Evolutionary conservation across 371 early-diverging fungal species (phyloP), one percentile per base, ranked within the genome.

Genomic region (Rhizopus microsporus): DNA sequence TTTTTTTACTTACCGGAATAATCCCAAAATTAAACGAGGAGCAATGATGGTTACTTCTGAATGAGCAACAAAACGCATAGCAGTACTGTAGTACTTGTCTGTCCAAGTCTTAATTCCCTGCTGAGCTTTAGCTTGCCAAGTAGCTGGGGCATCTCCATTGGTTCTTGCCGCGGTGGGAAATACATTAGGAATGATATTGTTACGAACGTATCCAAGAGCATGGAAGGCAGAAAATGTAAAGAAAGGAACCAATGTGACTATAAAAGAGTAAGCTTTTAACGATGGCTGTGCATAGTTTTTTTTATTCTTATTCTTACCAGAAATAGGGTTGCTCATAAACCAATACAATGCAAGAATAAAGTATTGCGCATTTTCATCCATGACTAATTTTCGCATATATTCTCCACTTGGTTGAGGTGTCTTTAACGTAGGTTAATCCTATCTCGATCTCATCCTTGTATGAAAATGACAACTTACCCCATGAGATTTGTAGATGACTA

Each of bases 301-400:
- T 42, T 6, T 16, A 15, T 50, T 51, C 3, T 55, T 23, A 5
- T 49, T 29, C 69, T 64, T 77, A 92, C 92, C 88, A 50, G 82
- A 58, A 35, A 93, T 79, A 16, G 96, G 91, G 39, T 75, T 78
- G 17, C 83, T 79, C 34, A 81, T 67, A 60, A 81, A 81, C 93
- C 94, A 95, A 62, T 86, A 83, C 49, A 91, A 54, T 4, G 94
- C 91, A 63, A 94, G 80, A 40, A 93, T 54, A 15, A 92, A 67
- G 60, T 95, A 95, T 71, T 93, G 93, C 15, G 89, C 83, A 70
- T 94, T 94, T 70, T 95, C 96, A 67, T 95, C 94, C 62, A 83
- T 80, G 29, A 91, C 68, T 45, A 93, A 60, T 46, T 84, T 79
- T 56, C 88, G 88, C 49, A 84, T 65, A 75, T 87, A 92, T 51